Evolutionary conservation across 2,329 filamentous ascomycete species (phyloP).

Genomic region (Calonectria honghensis): DNA sequence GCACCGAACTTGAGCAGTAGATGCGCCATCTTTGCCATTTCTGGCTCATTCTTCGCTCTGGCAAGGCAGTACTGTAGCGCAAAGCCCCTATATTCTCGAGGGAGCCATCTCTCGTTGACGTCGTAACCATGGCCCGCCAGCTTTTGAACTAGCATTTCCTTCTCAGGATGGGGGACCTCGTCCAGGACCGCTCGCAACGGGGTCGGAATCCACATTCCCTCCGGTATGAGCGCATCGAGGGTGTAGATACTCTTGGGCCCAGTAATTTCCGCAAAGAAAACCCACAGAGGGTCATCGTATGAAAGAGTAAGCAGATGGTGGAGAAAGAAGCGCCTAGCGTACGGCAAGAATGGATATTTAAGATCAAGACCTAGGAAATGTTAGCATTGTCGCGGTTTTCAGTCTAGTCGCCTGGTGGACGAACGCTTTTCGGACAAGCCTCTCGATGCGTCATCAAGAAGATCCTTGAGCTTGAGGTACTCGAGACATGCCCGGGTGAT

Average conservation of each 20-base stretch:
- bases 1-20: slow-evolving; percentile 22
- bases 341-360: background rate
- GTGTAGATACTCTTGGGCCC: slow-evolving; percentile 15
- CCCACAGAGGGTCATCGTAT: background rate
- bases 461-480: slow-evolving; percentile 1
- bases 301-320: background rate
- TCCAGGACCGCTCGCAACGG: background rate
- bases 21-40: background rate
- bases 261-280: background rate
- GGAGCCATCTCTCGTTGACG: slow-evolving; percentile 25
- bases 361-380: background rate
- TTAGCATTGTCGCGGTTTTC: background rate
- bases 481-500: background rate
- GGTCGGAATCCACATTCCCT: background rate
- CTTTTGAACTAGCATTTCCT: background rate
- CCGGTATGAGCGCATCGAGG: background rate
- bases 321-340: background rate
- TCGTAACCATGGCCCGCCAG: slow-evolving; percentile 17
- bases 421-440: background rate
- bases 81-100: slow-evolving; percentile 1
- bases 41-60: background rate
- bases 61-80: background rate
- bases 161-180: background rate
- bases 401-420: background rate
- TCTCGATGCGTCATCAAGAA: background rate